Evolutionary conservation across 73 alveolate genomes (phyloP).

Genomic region (Durusdinium trenchii): DNA sequence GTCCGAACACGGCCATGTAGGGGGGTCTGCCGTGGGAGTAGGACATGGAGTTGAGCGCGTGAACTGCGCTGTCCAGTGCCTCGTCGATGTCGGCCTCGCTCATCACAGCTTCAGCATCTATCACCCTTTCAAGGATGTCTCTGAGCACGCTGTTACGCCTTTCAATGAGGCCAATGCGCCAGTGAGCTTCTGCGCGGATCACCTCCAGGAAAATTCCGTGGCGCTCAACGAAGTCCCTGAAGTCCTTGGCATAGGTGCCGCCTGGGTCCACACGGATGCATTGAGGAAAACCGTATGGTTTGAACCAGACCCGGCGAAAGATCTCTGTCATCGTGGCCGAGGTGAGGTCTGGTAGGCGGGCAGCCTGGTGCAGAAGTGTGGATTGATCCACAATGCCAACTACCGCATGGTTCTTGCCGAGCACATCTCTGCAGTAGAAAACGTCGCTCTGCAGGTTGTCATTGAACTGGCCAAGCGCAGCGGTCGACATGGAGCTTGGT

Average conservation of each 20-base stretch:
- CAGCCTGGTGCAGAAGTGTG: constrained; percentile 11
- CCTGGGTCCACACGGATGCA: not conserved
- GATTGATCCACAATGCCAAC: constrained; percentile 8
- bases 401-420: not conserved
- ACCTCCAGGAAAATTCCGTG: constrained; percentile 1
- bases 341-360: not conserved
- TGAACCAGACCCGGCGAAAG: not conserved
- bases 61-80: not conserved
- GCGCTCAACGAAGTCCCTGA: not conserved
- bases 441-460: constrained; percentile 1
- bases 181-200: constrained; percentile 37
- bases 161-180: constrained; percentile 5
- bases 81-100: not conserved
- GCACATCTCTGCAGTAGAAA: constrained; percentile 25
- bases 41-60: constrained; percentile 28
- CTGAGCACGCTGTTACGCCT: constrained; percentile 3
- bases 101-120: not conserved
- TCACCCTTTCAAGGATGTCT: not conserved
- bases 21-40: constrained; percentile 28
- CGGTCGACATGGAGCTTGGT: not conserved
- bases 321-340: not conserved
- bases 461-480: constrained; percentile 19
- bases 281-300: not conserved
- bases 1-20: constrained; percentile 15
- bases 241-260: not conserved